A percentile compares a stretch with the other conserved stretches of the same genome.
phyloP scores from a whole-genome alignment of 2,329 filamentous ascomycete genomes.

The Colletotrichum phormii region DNA sequence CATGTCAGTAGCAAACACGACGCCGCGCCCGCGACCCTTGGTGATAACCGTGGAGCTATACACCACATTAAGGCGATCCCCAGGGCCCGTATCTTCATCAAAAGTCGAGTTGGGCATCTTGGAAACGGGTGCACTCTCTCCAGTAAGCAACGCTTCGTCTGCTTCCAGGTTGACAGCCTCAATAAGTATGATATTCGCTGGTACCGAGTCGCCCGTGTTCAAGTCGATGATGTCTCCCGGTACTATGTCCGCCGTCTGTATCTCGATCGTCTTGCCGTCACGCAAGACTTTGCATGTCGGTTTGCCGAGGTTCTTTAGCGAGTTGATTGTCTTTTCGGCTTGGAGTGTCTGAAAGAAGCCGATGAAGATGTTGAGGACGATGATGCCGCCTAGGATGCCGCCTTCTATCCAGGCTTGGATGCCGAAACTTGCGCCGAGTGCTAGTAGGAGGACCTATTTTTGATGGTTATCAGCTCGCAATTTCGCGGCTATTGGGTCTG shows the following conservation, averaged over 20 bases:
- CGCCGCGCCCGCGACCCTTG: constrained; percentile 69
- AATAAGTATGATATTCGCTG: constrained; percentile 55
- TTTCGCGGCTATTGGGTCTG: too few species aligned
- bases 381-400: constrained; percentile 63
- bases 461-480: too few species aligned
- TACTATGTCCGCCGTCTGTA: constrained; percentile 60
- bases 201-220: constrained; percentile 57
- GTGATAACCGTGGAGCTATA: constrained; percentile 73
- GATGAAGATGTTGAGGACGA: constrained; percentile 63
- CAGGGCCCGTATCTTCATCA: constrained; percentile 63
- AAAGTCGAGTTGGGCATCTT: constrained; percentile 64
- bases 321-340: constrained; percentile 66
- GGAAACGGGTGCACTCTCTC: constrained; percentile 69
- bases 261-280: constrained; percentile 52
- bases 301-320: constrained; percentile 59
- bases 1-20: constrained; percentile 70
- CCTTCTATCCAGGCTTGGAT: constrained; percentile 66
- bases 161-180: constrained; percentile 67
- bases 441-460: constrained; percentile 55
- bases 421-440: constrained; percentile 62
- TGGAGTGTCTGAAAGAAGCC: constrained; percentile 66
- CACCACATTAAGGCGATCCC: constrained; percentile 71
- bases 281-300: constrained; percentile 63
- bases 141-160: constrained; percentile 72
- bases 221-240: constrained; percentile 69